These are phyloP conservation scores for Globisporangium alternatum DNA, from an alignment of 352 stramenopile genomes.

Conservation along the genomic window DNA sequence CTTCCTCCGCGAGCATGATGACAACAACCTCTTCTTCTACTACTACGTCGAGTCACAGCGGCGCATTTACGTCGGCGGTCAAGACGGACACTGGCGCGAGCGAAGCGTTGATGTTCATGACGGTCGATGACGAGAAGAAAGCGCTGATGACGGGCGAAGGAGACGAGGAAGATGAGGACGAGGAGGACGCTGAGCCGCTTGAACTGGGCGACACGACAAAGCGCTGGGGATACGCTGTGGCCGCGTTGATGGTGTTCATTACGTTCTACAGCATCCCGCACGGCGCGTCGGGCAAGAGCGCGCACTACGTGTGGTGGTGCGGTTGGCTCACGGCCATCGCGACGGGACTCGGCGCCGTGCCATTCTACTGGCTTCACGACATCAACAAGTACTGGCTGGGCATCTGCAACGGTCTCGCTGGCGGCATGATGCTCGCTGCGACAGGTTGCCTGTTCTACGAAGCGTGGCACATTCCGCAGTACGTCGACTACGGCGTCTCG, in stretches of 20 bases:
- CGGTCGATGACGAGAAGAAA: conserved; percentile 15
- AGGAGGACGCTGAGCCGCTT: conserved; percentile 19
- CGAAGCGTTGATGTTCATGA: not conserved
- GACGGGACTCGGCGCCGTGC: conserved; percentile 93
- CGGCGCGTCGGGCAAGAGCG: conserved; percentile 47
- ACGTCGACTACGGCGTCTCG: conserved; percentile 61
- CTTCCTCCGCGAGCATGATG: conserved; percentile 1
- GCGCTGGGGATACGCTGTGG: conserved; percentile 43
- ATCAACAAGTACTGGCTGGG: conserved; percentile 94
- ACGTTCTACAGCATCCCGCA: conserved; percentile 64
- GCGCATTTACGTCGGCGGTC: not conserved
- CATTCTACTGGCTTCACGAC: conserved; percentile 93
- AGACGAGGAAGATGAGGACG: conserved; percentile 5
- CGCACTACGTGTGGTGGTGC: conserved; percentile 95
- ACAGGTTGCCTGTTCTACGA: conserved; percentile 95
- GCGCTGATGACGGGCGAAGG: conserved; percentile 12
- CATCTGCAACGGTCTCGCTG: conserved; percentile 93
- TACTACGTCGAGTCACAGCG: not conserved
- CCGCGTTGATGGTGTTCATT: conserved; percentile 48
- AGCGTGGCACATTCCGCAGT: conserved; percentile 81
- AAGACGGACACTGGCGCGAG: not conserved
- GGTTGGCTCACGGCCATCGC: conserved; percentile 96
- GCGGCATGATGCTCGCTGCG: conserved; percentile 98
- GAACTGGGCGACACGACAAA: conserved; percentile 25
- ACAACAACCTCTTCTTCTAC: not conserved